These are phyloP conservation scores for Claviceps lovelessii DNA, from an alignment of 2,329 filamentous ascomycete species.

Conservation along the genomic window DNA sequence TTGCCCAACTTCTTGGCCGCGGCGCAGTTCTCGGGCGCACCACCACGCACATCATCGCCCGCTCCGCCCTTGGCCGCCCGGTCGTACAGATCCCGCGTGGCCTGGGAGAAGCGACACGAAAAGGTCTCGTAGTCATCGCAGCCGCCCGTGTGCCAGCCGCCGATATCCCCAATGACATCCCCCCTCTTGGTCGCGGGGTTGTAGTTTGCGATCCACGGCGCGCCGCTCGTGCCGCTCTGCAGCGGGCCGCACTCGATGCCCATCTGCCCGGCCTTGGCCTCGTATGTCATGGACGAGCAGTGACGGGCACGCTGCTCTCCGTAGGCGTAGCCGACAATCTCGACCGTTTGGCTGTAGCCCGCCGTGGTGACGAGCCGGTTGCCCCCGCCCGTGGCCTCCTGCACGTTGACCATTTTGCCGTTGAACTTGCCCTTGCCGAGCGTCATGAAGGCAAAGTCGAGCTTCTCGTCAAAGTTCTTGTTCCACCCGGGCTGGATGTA, in stretches of 20 bases:
- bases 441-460: conserved; percentile 7
- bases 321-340: conserved; percentile 6
- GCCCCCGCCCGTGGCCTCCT: conserved; percentile 4
- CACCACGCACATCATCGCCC: conserved; percentile 1
- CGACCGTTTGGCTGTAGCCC: conserved; percentile 3
- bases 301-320: conserved; percentile 5
- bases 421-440: conserved; percentile 5
- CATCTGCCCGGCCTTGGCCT: conserved; percentile 5
- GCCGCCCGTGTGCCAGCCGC: conserved; percentile 8
- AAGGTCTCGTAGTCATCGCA: conserved; percentile 6
- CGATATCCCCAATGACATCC: conserved; percentile 5
- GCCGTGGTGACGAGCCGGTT: conserved; percentile 6
- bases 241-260: conserved; percentile 6
- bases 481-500: conserved; percentile 5
- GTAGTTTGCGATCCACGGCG: conserved; percentile 6
- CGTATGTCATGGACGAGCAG: conserved; percentile 4
- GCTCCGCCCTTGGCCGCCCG: neutral
- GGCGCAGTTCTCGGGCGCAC: conserved; percentile 3
- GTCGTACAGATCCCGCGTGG: conserved; percentile 1
- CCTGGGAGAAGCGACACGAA: conserved; percentile 2
- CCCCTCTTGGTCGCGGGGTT: conserved; percentile 2
- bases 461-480: neutral
- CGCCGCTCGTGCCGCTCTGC: conserved; percentile 6
- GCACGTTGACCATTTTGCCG: conserved; percentile 5
- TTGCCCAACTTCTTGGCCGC: neutral